phyloP scores from a whole-genome alignment of 768 basidiomycete species.

The Phylloporus sp. region DNA sequence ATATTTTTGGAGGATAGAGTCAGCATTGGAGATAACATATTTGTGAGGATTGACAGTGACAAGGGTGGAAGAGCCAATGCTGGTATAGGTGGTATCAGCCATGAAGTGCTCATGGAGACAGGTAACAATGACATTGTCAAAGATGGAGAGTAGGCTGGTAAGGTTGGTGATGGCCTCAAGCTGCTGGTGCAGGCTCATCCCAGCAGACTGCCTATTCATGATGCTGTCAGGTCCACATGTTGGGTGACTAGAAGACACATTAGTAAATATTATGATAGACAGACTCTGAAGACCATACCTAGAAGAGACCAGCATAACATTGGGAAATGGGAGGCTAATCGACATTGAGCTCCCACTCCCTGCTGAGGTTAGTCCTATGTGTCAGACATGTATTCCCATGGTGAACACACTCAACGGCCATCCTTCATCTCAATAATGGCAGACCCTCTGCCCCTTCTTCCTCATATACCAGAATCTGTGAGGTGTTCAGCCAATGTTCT shows the following conservation, averaged over 20 bases:
- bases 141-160: conserved; percentile 55
- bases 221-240: no score
- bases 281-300: no score
- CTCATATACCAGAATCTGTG: neutral
- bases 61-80: conserved; percentile 62
- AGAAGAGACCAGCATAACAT: no score
- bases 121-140: conserved; percentile 81
- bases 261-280: no score
- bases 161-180: conserved; percentile 73
- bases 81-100: conserved; percentile 77
- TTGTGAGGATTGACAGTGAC: conserved; percentile 94
- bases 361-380: no score
- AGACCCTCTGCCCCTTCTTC: neutral
- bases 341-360: no score
- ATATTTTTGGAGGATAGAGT: conserved; percentile 80
- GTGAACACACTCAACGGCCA: no score
- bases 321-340: no score
- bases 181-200: conserved; percentile 47
- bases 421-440: neutral
- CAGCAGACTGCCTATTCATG: neutral
- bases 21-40: conserved; percentile 77
- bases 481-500: neutral
- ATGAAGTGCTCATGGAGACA: conserved; percentile 85
- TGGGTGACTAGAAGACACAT: no score
- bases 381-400: no score